Conservation (phyloP, 2,329 filamentous ascomycete species). For the Beauveria medogensis region DNA sequence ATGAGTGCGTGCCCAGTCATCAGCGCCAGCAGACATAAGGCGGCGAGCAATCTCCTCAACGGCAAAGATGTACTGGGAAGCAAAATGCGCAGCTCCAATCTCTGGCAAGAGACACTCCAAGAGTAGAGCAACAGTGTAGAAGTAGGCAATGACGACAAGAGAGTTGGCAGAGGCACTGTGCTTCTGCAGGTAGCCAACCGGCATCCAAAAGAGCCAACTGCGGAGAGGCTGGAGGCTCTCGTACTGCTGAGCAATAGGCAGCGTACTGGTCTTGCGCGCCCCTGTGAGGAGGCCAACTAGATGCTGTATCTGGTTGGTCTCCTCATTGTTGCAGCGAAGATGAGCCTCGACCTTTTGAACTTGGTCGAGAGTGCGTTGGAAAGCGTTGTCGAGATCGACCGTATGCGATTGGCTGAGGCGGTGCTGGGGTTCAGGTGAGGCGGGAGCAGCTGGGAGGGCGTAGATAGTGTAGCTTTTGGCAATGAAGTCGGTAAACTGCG, state of each 20-base stretch:
- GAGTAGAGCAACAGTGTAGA: constrained; percentile 83
- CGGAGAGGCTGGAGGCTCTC: constrained; percentile 80
- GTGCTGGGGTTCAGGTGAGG: constrained; percentile 53
- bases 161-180: constrained; percentile 68
- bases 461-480: constrained; percentile 64
- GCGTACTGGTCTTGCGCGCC: constrained; percentile 59
- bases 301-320: constrained; percentile 60
- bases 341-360: constrained; percentile 61
- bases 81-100: constrained; percentile 82
- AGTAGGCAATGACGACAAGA: constrained; percentile 77
- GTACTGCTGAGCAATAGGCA: constrained; percentile 77
- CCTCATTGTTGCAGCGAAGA: constrained; percentile 60
- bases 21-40: constrained; percentile 53
- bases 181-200: constrained; percentile 72
- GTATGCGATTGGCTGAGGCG: constrained; percentile 55
- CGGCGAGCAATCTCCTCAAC: constrained; percentile 80
- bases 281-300: constrained; percentile 66
- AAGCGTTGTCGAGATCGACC: constrained; percentile 57
- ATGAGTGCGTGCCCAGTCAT: constrained; percentile 51
- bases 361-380: constrained; percentile 59
- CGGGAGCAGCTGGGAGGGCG: constrained; percentile 47
- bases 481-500: constrained; percentile 75
- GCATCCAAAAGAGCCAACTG: constrained; percentile 94
- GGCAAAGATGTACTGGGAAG: constrained; percentile 67
- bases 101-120: constrained; percentile 89